These are phyloP conservation scores for Lactarius tabidus DNA, from an alignment of 768 basidiomycete species.

Conservation along the genomic window DNA sequence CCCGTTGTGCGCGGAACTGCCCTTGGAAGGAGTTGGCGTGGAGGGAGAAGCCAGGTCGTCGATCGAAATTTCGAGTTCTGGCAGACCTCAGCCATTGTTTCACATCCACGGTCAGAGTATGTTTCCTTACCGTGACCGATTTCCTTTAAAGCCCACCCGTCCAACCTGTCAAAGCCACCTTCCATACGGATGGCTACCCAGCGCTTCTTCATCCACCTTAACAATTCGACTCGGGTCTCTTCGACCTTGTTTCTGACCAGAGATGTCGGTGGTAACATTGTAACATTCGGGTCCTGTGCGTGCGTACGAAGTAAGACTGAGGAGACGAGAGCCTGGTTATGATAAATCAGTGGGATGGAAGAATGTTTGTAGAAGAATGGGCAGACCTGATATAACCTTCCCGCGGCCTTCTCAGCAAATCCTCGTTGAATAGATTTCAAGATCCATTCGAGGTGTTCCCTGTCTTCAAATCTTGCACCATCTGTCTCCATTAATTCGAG, in stretches of 20 bases:
- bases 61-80: slow-evolving; percentile 76
- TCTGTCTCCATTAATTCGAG: slow-evolving; percentile 68
- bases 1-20: slow-evolving; percentile 26
- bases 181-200: slow-evolving; percentile 74
- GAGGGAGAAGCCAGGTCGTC: slow-evolving; percentile 59
- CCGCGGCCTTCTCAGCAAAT: slow-evolving; percentile 60
- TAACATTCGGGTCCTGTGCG: slow-evolving; percentile 50
- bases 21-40: slow-evolving; percentile 28
- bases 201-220: slow-evolving; percentile 70
- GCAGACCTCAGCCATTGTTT: background rate
- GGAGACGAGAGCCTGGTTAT: slow-evolving; percentile 61
- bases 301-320: slow-evolving; percentile 67
- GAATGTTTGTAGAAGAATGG: background rate
- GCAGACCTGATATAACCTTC: slow-evolving; percentile 70
- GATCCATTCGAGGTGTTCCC: slow-evolving; percentile 72
- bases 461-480: slow-evolving; percentile 71
- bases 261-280: slow-evolving; percentile 67
- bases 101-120: slow-evolving; percentile 4
- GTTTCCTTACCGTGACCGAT: slow-evolving; percentile 66
- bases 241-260: slow-evolving; percentile 71
- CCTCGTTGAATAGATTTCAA: slow-evolving; percentile 63
- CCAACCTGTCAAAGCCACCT: slow-evolving; percentile 79
- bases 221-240: slow-evolving; percentile 58
- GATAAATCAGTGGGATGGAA: background rate
- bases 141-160: slow-evolving; percentile 85